Conservation (phyloP, 768 basidiomycete genomes). For the Lentinula guzmanii region DNA sequence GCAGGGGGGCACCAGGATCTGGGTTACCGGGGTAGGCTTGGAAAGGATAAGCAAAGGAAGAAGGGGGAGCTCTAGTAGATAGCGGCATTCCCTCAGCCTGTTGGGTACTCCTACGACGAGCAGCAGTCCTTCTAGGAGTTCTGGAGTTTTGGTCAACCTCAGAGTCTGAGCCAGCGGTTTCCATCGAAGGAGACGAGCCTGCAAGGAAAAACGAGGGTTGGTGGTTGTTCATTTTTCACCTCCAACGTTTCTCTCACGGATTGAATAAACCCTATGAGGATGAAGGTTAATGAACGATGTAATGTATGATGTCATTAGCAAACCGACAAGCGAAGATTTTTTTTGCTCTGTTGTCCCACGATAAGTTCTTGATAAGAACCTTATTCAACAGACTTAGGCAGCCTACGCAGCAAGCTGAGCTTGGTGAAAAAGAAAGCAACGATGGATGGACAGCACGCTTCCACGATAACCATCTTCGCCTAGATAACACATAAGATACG, state of each 20-base stretch:
- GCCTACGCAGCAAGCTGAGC: too few species aligned
- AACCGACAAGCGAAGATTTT: too few species aligned
- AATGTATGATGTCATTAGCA: neutral
- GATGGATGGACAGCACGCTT: too few species aligned
- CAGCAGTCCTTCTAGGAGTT: neutral
- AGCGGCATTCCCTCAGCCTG: too few species aligned
- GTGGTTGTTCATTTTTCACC: neutral
- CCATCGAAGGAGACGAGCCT: neutral
- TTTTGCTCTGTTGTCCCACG: too few species aligned
- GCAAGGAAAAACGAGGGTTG: neutral
- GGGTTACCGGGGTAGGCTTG: constrained; percentile 63
- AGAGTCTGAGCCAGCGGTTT: neutral
- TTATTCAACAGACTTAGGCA: too few species aligned
- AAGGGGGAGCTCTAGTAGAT: constrained; percentile 26
- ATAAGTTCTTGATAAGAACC: too few species aligned
- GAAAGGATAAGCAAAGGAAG: constrained; percentile 42
- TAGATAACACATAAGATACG: too few species aligned
- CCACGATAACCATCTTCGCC: too few species aligned
- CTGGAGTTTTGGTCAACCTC: neutral
- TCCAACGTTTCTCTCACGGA: neutral
- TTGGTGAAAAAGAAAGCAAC: too few species aligned
- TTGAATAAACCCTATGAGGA: neutral
- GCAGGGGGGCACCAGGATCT: constrained; percentile 42
- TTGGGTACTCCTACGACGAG: neutral
- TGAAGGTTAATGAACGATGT: neutral